These are phyloP conservation scores for Umbelopsis sp. DNA, from an alignment of 371 early-diverging fungal species.

Conservation along the genomic window DNA sequence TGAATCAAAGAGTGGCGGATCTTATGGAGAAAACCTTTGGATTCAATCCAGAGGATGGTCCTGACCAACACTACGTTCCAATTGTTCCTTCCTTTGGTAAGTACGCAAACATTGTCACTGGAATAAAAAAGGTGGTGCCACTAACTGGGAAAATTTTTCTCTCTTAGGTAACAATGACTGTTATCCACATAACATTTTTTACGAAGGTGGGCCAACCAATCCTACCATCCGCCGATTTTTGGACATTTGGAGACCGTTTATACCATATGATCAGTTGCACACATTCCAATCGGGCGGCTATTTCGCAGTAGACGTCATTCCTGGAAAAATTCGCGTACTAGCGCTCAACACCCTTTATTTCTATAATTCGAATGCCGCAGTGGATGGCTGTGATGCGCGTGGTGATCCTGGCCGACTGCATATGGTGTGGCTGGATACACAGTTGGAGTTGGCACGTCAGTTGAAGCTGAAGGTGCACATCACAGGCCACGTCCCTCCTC, in stretches of 20 bases:
- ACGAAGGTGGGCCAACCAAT: constrained; percentile 51
- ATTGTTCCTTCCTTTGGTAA: constrained; percentile 55
- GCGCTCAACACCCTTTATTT: constrained; percentile 79
- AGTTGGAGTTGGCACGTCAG: constrained; percentile 50
- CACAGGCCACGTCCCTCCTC: constrained; percentile 81
- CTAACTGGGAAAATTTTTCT: constrained; percentile 32
- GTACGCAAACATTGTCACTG: no score
- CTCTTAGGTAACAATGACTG: constrained; percentile 77
- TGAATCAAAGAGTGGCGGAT: constrained; percentile 40
- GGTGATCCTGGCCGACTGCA: constrained; percentile 69
- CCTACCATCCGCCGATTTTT: constrained; percentile 42
- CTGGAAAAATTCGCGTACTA: constrained; percentile 51
- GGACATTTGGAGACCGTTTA: constrained; percentile 58
- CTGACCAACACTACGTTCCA: constrained; percentile 36
- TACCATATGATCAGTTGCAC: constrained; percentile 57
- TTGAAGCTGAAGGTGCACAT: constrained; percentile 51
- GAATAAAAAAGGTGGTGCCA: neutral
- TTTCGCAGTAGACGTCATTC: constrained; percentile 61
- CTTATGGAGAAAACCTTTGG: constrained; percentile 25
- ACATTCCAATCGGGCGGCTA: constrained; percentile 71
- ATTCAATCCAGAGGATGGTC: constrained; percentile 10
- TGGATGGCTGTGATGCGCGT: constrained; percentile 60
- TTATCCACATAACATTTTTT: constrained; percentile 71
- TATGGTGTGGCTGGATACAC: constrained; percentile 70
- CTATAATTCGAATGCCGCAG: constrained; percentile 67